Conservation (phyloP, 805 yeast genomes). For the Priceomyces haplophilus region DNA sequence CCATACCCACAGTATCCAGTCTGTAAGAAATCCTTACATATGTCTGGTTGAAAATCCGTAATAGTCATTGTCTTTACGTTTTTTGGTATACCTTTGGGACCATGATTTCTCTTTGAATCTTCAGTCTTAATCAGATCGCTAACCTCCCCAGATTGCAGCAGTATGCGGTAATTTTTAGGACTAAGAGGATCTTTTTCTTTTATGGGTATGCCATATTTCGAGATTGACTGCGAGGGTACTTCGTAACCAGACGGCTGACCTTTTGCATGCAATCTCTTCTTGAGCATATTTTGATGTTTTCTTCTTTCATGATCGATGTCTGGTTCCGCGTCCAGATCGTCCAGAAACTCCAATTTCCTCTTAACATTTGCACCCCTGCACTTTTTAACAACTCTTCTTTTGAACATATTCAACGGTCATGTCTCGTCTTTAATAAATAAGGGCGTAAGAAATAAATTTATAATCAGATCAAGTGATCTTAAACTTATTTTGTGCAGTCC, state of each 20-base stretch:
- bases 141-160: too few relatives aligned
- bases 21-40: slow-evolving; percentile 86
- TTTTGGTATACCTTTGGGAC: slow-evolving; percentile 18
- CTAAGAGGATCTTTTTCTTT: too few relatives aligned
- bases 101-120: neutral
- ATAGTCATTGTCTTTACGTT: slow-evolving; percentile 62
- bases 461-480: neutral
- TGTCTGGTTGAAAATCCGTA: slow-evolving; percentile 87
- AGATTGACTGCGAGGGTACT: too few relatives aligned
- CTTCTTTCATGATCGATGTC: neutral
- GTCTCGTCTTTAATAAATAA: neutral
- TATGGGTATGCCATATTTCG: too few relatives aligned
- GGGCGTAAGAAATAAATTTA: too few relatives aligned
- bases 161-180: too few relatives aligned
- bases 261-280: slow-evolving; percentile 5
- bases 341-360: slow-evolving; percentile 5
- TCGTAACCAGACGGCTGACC: neutral
- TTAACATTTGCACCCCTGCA: neutral
- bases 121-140: too few relatives aligned
- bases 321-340: slow-evolving; percentile 3
- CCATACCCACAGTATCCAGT: slow-evolving; percentile 98
- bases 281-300: slow-evolving; percentile 5
- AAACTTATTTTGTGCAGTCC: neutral
- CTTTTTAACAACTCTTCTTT: slow-evolving; percentile 21
- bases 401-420: slow-evolving; percentile 17